Evolutionary conservation across 1,284 basidiomycete species (phyloP), one percentile per base, ranked within the genome.

Genomic region (Earliella scabrosa): DNA sequence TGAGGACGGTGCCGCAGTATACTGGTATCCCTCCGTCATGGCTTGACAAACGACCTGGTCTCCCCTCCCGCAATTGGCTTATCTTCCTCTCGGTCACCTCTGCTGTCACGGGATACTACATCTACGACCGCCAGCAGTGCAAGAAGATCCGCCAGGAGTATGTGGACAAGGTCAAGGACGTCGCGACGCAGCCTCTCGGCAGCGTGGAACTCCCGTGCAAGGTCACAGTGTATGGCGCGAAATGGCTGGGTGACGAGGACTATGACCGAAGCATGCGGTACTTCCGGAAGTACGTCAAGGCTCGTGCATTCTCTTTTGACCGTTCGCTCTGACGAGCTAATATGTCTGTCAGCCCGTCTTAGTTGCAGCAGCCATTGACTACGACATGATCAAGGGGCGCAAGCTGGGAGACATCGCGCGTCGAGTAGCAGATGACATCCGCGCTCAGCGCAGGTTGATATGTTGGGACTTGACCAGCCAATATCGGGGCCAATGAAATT

Each of bases 231-330:
- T 95, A 93, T 68, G 93, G 89, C 27, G 85, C 86, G 35, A 92
- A 92, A 70, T 97, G 95, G 85, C 95, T 96, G 1, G 95, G 93
- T 45, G 97, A 99, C 72, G 94, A 97, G 67, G 95, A 98, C 69
- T 86, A 87, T 63, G 88, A 95, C 70, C 86, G 92, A 60, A 85
- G 87, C 51, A 76, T 93, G 68, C 86, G 81, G 71, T 95, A 93
- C 79, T 99, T 98, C 77, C 88, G 92, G 70, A 94, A 92, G 78
- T 98, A 97, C 75, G 86, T 98, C 79, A 97, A 97, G 89, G 95
- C 97, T 66, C 66, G 78, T 50, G 31, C 39, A 65, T 31, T 7
- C 29, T 7, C 27, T 48, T 50, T 54, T 43, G n/a, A n/a, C 47
- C 40, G 52, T 54, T 56, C 26, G 10, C 39, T 52, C 57, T 43